Base-by-base conservation (phyloP, 768 basidiomycete species). In the Boletus bicolor region DNA sequence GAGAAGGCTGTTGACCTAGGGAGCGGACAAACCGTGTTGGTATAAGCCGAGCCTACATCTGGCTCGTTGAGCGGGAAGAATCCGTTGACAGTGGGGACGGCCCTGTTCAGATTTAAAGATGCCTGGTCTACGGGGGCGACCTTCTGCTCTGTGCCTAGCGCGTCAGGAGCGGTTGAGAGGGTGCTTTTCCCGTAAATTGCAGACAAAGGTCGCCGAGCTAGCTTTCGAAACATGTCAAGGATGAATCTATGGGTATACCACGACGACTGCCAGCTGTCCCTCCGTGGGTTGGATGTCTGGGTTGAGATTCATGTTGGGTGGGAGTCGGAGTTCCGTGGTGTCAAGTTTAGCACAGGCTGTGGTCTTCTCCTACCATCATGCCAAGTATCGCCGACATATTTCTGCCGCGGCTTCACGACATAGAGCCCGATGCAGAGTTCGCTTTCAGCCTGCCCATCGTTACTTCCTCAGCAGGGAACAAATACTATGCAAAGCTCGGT, bases 401-500 rank as follows among this genome's bases (percentile, higher is more conserved):
- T 59, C 68, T 80, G 44, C 68, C 75, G 30, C 71, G 77, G 45
- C 76, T 86, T 47, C 67, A 75, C 47, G 60, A 67, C 44, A 66
- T 85, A 44, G 86, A 89, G 42, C 78, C 81, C 15, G 68, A 68
- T 17, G 77, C 73, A 10, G 69, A 80, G 14, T 84, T 86, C 60
- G 71, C 68, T 4, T 77, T 76, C 12, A 59, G 45, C 28, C 67
- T 75, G 15, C 82, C 86, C 4, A 73, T 73, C 54, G 66, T 89
- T 19, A 70, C 55, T 17, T 85, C 88, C 17, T 84, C 87, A 1
- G 73, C 76, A 5, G 86, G 86, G 7, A 72, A 69, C 35, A 66
- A 63, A 24, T 91, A 89, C 69, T 89, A 79, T 59, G 82, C 77
- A 47, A 91, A 92, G 64, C 49, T 76, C 10, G 88, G 89, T 7